Evolutionary conservation across 495 filamentous ascomycete species (phyloP), one percentile per base, ranked within the genome.

Genomic region (Cercophora samala): DNA sequence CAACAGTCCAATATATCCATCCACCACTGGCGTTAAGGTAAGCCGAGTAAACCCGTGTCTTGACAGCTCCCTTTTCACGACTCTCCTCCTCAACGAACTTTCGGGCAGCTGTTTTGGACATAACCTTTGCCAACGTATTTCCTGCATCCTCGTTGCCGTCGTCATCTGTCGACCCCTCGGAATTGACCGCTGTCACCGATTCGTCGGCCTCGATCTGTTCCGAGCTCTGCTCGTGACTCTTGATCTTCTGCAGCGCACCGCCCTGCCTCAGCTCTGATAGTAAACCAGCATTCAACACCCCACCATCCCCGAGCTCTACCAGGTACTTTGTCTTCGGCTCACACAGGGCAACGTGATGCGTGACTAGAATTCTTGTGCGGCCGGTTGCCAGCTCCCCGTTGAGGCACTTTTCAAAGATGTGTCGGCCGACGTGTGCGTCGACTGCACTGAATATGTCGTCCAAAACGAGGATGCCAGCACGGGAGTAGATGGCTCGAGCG

Each of bases 391-490:
- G 75, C 32, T 87, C 83, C 0, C 92, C 92, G 19, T 83, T 89
- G 8, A 96, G 77, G 62, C 90, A 89, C 26, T 91, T 79, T 64
- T 94, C 88, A 66, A 89, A 92, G 59, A 94, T 86, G 70, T 91
- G 89, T 22, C 86, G 84, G 17, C 92, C 92, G 59, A 92, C 91
- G 73, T 94, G 91, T 15, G 90, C 84, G 70, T 87, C 85, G 13
- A 89, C 86, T 37, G 87, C 87, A 66, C 89, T 91, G 76, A 96
- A 96, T 52, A 96, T 93, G 71, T 96, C 92, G 71, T 96, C 92
- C 60, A 96, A 78, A 23, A 96, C 80, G 0, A 96, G 82, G 64
- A 93, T 89, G 0, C 90, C 89, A 5, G 92, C 92, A 1, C 92
- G 81, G 2, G 90, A 93, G 73, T 96, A 95, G 29, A 93, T 78